Base-by-base conservation (phyloP, 2,329 filamentous ascomycete species). In the Fusarium sp. region DNA sequence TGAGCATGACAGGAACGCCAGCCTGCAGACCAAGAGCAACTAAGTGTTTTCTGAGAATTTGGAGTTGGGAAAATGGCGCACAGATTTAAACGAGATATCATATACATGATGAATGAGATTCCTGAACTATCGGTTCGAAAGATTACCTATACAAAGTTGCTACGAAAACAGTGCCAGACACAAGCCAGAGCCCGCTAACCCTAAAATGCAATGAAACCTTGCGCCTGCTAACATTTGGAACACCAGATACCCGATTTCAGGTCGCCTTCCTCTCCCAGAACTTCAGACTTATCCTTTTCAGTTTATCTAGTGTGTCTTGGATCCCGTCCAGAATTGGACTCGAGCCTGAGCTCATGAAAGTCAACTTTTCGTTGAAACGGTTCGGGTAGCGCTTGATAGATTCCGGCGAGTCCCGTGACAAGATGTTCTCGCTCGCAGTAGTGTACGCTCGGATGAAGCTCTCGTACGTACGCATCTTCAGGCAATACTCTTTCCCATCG, bases 1-100 rank as follows among this genome's bases (percentile, higher is more conserved):
- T 35, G 94, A 95, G 88, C 96, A 98, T 82, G 96, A 98, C 84
- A 84, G 85, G 69, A 82, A 92, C 66, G 93, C 94, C 24, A 85
- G 85, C 71, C 83, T 86, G 77, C 83, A 86, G 76, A 75, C 81
- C 57, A 75, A 75, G 62, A 61, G 69, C 59, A 77, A 75, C 69
- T 79, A 74, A 64, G 30, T 48, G 24, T 53, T 44, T 65, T 63
- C 47, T 73, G 53, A 67, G 48, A 73, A 64, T 68, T 75, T 50
- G 66, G 72, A 74, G 74, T 63, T 66, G 67, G 74, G 73, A 75
- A 72, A 70, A 57, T 48, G 72, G 72, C 56, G 61, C 51, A 69
- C 51, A 69, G 54, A 62, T 70, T 70, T 58, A 53, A 39, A 51
- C 38, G 48, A 61, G 41, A 69, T 58, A 63, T 70, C 48, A 69